Percentiles rank a stretch among this genome's conserved stretches.
Conservation (phyloP, 2,329 filamentous ascomycete species). For the Moelleriella libera region DNA sequence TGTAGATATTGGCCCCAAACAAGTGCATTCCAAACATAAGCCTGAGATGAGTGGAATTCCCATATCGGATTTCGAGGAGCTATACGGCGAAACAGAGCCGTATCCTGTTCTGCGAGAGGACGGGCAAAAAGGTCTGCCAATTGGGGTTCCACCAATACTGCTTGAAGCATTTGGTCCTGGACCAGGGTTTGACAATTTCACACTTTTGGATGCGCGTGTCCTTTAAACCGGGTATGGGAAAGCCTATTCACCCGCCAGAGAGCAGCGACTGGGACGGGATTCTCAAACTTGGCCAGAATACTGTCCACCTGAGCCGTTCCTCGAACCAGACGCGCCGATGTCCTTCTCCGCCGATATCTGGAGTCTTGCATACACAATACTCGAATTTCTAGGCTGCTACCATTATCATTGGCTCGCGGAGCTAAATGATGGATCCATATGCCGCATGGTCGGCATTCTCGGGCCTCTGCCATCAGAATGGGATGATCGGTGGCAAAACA, state of each 20-base stretch:
- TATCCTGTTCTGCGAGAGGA: not conserved
- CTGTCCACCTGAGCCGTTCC: not conserved
- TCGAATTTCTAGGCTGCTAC: constrained; percentile 11
- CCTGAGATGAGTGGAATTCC: not conserved
- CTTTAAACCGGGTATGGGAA: not conserved
- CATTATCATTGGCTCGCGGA: not conserved
- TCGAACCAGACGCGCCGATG: not conserved
- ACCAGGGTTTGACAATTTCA: not conserved
- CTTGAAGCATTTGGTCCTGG: not conserved
- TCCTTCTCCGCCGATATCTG: constrained; percentile 20
- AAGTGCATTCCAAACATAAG: not conserved
- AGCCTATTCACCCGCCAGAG: not conserved
- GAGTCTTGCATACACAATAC: constrained; percentile 21
- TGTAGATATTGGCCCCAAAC: not conserved
- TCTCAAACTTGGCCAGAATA: not conserved
- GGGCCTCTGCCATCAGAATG: not conserved
- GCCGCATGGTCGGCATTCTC: not conserved
- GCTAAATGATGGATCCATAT: not conserved
- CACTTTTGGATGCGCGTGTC: not conserved
- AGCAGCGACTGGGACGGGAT: not conserved
- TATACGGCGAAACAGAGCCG: not conserved
- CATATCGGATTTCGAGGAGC: not conserved
- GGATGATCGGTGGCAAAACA: not conserved
- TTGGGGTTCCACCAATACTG: not conserved
- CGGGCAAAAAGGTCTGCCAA: not conserved